These are phyloP conservation scores for Suhomyces faveliae DNA, from an alignment of 805 yeast species.

Conservation along the genomic window DNA sequence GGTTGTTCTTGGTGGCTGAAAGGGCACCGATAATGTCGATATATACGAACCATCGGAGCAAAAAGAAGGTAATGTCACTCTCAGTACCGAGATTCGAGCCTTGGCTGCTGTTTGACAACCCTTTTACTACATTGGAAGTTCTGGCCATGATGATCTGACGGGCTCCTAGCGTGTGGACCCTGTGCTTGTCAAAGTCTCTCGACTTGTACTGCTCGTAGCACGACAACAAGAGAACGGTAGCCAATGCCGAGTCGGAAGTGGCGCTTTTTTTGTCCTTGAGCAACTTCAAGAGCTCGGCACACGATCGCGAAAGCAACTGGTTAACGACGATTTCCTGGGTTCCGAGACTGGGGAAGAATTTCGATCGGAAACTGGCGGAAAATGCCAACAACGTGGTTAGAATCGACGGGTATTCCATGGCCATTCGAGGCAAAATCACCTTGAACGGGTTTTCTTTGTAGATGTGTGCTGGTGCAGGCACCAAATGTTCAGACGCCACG, in stretches of 20 bases:
- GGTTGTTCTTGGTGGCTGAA: conserved; percentile 47
- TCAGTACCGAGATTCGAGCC: conserved; percentile 21
- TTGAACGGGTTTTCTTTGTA: conserved; percentile 67
- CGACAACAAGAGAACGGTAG: conserved; percentile 57
- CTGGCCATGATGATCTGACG: conserved; percentile 59
- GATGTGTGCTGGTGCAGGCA: conserved; percentile 59
- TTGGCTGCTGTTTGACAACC: neutral
- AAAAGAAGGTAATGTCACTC: conserved; percentile 49
- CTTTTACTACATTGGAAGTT: conserved; percentile 15
- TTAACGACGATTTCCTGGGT: conserved; percentile 45
- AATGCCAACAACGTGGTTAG: conserved; percentile 53
- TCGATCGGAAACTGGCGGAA: conserved; percentile 33
- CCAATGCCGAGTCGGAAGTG: conserved; percentile 64
- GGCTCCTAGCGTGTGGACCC: conserved; percentile 67
- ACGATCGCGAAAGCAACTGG: conserved; percentile 53
- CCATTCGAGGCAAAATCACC: conserved; percentile 63
- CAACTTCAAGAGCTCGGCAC: conserved; percentile 53
- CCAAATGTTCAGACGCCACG: conserved; percentile 58
- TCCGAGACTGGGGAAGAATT: conserved; percentile 19
- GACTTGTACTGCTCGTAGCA: conserved; percentile 52
- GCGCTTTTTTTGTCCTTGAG: conserved; percentile 52
- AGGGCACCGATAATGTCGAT: conserved; percentile 63
- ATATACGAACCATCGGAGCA: conserved; percentile 68
- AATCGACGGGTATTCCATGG: conserved; percentile 56
- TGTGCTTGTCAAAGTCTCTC: conserved; percentile 51